Percentiles rank a stretch among this genome's conserved stretches.
Conservation (phyloP, 2,329 filamentous ascomycete species). For the Paramyrothecium sp. region DNA sequence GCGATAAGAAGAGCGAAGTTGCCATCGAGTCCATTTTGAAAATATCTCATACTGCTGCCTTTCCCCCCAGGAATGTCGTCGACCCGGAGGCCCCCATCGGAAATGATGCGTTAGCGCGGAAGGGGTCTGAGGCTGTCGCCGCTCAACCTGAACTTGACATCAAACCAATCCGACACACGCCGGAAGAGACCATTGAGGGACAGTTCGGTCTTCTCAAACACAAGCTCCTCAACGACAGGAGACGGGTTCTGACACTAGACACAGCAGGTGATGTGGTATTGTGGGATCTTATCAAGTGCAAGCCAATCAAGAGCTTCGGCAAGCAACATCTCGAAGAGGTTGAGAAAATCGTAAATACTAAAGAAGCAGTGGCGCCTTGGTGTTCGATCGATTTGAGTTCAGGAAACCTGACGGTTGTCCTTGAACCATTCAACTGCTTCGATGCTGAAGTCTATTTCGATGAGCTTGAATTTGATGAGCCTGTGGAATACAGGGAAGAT, state of each 20-base stretch:
- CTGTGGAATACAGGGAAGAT: constrained; percentile 84
- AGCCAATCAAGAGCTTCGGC: constrained; percentile 86
- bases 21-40: constrained; percentile 75
- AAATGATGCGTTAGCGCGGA: constrained; percentile 41
- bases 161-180: constrained; percentile 65
- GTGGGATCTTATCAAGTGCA: constrained; percentile 92
- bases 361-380: constrained; percentile 91
- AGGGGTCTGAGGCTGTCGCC: constrained; percentile 26
- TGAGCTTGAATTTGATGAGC: constrained; percentile 71
- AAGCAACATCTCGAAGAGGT: constrained; percentile 94
- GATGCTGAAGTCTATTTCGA: constrained; percentile 97
- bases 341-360: constrained; percentile 79
- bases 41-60: constrained; percentile 80
- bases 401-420: constrained; percentile 82
- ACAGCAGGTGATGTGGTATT: constrained; percentile 92
- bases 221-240: constrained; percentile 84
- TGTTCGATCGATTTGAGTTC: constrained; percentile 93
- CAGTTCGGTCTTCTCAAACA: constrained; percentile 96
- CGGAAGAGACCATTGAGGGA: constrained; percentile 84
- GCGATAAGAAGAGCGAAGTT: constrained; percentile 60
- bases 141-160: constrained; percentile 28
- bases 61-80: constrained; percentile 57
- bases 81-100: constrained; percentile 56
- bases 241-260: constrained; percentile 85
- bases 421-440: constrained; percentile 95